Evolutionary conservation across 2,329 filamentous ascomycete genomes (phyloP), one percentile per base, ranked within the genome.

Genomic region (Fusarium sp.): DNA sequence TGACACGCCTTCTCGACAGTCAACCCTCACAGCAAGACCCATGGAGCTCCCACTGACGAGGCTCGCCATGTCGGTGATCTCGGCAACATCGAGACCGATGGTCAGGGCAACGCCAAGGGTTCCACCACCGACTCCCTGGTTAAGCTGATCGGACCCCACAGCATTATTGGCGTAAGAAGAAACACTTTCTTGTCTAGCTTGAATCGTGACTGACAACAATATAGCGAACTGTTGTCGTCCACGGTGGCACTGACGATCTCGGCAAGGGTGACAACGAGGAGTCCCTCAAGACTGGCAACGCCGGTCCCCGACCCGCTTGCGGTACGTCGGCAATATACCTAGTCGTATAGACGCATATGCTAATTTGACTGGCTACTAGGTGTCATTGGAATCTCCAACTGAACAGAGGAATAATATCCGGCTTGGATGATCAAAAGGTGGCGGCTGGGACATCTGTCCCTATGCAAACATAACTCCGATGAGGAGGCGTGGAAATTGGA

Each of bases 251-350:
- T 75, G 96, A 99, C 81, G 96, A 99, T 81, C 94, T 99, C 73
- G 96, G 96, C 84, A 93, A 93, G 88, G 94, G 94, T 78, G 93
- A 86, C 76, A 91, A 93, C 86, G 94, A 95, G 85, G 94, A 98
- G 88, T 97, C 94, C 79, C 94, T 97, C 88, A 98, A 97, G 92
- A 99, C 96, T 73, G 96, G 96, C 75, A 99, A 98, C 82, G 96
- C 96, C 80, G 96, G 96, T 78, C 83, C 86, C 76, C 94, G 96
- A 80, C 96, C 96, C 81, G 96, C 96, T 81, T 99, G 96, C 86
- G 96, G 96, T 93, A 89, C 81, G 89, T 83, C 7, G 15, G 41
- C 12, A 16, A 11, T 16, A 36, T 8, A 39, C 31, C 13, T 34
- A 41, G 9, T 12, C 23, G 6, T 3, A 6, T 4, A 37, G 12